Conservation (phyloP, 1,139 yeast species). For the Taphrina betulina region DNA sequence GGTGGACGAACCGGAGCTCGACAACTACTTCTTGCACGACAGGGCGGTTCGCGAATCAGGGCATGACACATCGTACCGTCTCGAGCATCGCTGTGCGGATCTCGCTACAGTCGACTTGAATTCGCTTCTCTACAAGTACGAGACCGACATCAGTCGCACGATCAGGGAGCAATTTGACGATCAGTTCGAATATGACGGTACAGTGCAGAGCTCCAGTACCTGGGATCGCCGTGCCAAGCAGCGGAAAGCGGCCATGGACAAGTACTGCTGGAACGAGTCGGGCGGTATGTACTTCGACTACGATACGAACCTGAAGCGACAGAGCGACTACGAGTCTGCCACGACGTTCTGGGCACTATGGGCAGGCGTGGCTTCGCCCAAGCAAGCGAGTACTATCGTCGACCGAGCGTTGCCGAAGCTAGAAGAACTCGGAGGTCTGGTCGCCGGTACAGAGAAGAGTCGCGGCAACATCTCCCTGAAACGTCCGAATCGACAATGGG, state of each 20-base stretch:
- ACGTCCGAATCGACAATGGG: constrained; percentile 94
- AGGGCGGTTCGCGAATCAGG: constrained; percentile 96
- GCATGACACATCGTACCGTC: constrained; percentile 87
- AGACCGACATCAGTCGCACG: constrained; percentile 71
- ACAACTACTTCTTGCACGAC: constrained; percentile 86
- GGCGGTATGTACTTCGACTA: constrained; percentile 83
- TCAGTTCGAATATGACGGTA: constrained; percentile 44
- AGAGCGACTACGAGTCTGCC: constrained; percentile 75
- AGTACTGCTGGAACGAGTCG: constrained; percentile 80
- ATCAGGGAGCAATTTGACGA: constrained; percentile 61
- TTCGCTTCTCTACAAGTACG: constrained; percentile 84
- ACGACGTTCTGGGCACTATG: constrained; percentile 93
- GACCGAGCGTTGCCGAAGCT: constrained; percentile 62
- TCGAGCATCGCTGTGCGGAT: constrained; percentile 86
- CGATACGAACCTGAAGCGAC: constrained; percentile 58
- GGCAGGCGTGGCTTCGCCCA: constrained; percentile 69
- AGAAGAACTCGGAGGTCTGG: constrained; percentile 87
- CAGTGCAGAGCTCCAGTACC: constrained; percentile 52
- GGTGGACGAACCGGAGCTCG: constrained; percentile 72
- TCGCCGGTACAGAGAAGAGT: constrained; percentile 75
- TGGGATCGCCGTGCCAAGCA: constrained; percentile 62
- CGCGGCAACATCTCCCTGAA: constrained; percentile 69
- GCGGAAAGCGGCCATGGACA: constrained; percentile 60
- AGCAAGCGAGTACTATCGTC: constrained; percentile 71
- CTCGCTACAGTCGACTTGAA: constrained; percentile 90